A percentile compares a stretch with the other conserved stretches of the same genome.
Evolutionary conservation across 306 rosid genomes (phyloP).

Genomic region (Cucumis sativus): Cucumber_9930_V3 NC_026660.2:10122501-10123000

Average conservation of each 20-base stretch:
- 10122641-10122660: neutral
- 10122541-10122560: too few species aligned
- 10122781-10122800: neutral
- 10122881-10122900: neutral
- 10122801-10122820: neutral
- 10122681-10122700: neutral
- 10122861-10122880: neutral
- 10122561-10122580: too few species aligned
- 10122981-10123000: neutral
- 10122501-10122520: too few species aligned
- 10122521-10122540: too few species aligned
- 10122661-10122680: neutral
- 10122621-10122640: too few species aligned
- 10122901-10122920: too few species aligned
- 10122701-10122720: neutral
- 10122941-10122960: too few species aligned
- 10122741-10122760: neutral
- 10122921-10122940: too few species aligned
- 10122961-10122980: too few species aligned
- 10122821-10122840: neutral
- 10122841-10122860: neutral
- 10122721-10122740: neutral
- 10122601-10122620: too few species aligned
- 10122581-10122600: too few species aligned
- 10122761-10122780: neutral